phyloP scores from a whole-genome alignment of 1,284 basidiomycete genomes.

The Thelephora terrestris region DNA sequence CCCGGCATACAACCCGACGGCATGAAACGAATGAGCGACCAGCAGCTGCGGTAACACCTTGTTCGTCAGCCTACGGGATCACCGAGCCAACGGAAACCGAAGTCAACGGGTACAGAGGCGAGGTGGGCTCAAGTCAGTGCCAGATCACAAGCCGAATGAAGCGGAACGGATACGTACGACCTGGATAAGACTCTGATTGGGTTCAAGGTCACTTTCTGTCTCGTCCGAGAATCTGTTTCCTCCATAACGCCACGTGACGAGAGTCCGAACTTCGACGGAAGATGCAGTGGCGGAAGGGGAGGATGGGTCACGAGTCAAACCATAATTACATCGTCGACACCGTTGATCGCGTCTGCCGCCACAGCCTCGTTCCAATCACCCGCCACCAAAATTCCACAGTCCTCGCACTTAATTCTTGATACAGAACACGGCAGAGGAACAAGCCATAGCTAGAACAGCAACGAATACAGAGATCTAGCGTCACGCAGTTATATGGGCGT shows the following conservation, averaged over 20 bases:
- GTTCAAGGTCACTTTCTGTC: constrained; percentile 55
- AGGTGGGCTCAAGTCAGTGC: constrained; percentile 1
- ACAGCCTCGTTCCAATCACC: too few relatives aligned
- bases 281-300: too few relatives aligned
- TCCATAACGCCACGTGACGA: constrained; percentile 33
- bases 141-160: constrained; percentile 1
- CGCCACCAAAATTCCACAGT: too few relatives aligned
- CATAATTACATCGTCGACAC: too few relatives aligned
- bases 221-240: constrained; percentile 55
- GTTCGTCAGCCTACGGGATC: constrained; percentile 13
- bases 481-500: too few relatives aligned
- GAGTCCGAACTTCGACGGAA: too few relatives aligned
- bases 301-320: too few relatives aligned
- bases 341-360: too few relatives aligned
- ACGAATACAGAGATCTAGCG: too few relatives aligned
- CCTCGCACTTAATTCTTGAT: too few relatives aligned
- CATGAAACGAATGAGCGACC: constrained; percentile 50
- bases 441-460: too few relatives aligned
- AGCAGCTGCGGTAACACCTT: constrained; percentile 44
- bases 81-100: background rate
- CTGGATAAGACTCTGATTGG: constrained; percentile 39
- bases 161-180: constrained; percentile 33
- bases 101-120: constrained; percentile 2
- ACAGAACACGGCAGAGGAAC: too few relatives aligned
- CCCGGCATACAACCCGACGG: constrained; percentile 47